Base-by-base conservation (phyloP, 169 alveolate genomes). In the Perkinsus olseni region DNA sequence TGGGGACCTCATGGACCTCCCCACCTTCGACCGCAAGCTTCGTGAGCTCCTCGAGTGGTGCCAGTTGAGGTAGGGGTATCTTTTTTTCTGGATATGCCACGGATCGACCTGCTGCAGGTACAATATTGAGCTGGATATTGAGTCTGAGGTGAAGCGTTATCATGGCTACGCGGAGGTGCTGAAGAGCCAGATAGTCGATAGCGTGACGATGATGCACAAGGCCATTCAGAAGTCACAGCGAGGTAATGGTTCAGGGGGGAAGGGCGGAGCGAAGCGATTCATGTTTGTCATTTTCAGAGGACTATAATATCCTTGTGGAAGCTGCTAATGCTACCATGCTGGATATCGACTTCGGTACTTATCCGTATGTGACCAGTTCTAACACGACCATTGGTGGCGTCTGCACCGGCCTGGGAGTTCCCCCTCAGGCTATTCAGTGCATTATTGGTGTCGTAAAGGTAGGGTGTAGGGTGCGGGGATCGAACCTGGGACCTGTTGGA, bases 251-350 rank as follows among this genome's bases (percentile, higher is more conserved):
- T n/a, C n/a, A n/a, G n/a, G n/a, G n/a, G 17, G 17, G 62, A 17
- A 10, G 17, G 62, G 62, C 62, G 62, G 62, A 45, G 62, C 62
- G 62, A 45, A 45, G 62, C 62, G 62, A 45, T 45, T 45, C 62
- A 45, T 45, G 62, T 45, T 45, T 45, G 17, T 17, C 62, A 45
- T 45, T 45, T 45, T 45, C n/a, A 74, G 91, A 74, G 39, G 39
- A 74, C 39, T 94, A 94, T 74, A 94, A 95, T 92, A 94, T 96
- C 37, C 74, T 97, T 31, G 96, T 96, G 21, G 97, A 95, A 95
- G 99, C 98, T 34, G 99, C 99, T 31, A 97, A 97, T 94, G 99
- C 98, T 38, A 91, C 96, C 0, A 96, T 97, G 97, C 95, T 97
- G 74, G 98, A 97, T 93, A 94, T 97, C 21, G 99, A 97, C 93